Evolutionary conservation across 2,329 filamentous ascomycete species (phyloP).

Genomic region (Calonectria henricotiae): DNA sequence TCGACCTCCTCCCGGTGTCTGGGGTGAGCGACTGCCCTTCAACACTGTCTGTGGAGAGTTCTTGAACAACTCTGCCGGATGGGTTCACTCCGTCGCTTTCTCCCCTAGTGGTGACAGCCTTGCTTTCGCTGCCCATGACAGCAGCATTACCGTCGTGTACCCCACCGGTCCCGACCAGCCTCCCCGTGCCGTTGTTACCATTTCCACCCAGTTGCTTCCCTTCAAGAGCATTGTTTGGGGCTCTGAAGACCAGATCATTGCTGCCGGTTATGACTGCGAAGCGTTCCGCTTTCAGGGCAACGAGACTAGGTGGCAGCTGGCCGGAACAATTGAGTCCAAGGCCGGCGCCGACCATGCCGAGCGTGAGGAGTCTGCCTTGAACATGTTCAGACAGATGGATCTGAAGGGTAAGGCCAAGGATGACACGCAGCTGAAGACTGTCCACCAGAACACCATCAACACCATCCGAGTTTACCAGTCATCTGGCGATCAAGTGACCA

Average conservation of each 20-base stretch:
- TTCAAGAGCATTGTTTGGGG: slow-evolving; percentile 96
- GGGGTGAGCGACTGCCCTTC: slow-evolving; percentile 97
- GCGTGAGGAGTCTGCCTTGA: slow-evolving; percentile 92
- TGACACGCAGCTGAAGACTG: slow-evolving; percentile 94
- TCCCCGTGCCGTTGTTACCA: slow-evolving; percentile 89
- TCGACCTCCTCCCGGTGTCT: slow-evolving; percentile 87
- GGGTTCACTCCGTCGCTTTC: slow-evolving; percentile 95
- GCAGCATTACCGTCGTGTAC: slow-evolving; percentile 96
- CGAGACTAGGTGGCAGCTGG: slow-evolving; percentile 86
- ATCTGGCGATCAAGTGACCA: slow-evolving; percentile 75
- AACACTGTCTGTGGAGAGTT: slow-evolving; percentile 99
- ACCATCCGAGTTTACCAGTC: slow-evolving; percentile 85
- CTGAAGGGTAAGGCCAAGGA: slow-evolving; percentile 93
- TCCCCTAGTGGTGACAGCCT: slow-evolving; percentile 94
- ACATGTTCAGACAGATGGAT: slow-evolving; percentile 99
- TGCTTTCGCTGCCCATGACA: slow-evolving; percentile 95
- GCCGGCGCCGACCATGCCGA: slow-evolving; percentile 73
- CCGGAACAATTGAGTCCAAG: slow-evolving; percentile 86
- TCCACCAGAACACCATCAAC: slow-evolving; percentile 96
- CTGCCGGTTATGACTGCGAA: slow-evolving; percentile 92
- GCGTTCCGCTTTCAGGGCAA: slow-evolving; percentile 90
- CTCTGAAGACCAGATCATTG: slow-evolving; percentile 92
- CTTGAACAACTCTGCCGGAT: slow-evolving; percentile 95
- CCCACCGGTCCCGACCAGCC: slow-evolving; percentile 92
- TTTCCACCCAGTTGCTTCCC: slow-evolving; percentile 91